Percentiles rank a stretch among this genome's conserved stretches.
phyloP scores from a whole-genome alignment of 2,329 filamentous ascomycete genomes.

The Rhinocladiella mackenziei region DNA sequence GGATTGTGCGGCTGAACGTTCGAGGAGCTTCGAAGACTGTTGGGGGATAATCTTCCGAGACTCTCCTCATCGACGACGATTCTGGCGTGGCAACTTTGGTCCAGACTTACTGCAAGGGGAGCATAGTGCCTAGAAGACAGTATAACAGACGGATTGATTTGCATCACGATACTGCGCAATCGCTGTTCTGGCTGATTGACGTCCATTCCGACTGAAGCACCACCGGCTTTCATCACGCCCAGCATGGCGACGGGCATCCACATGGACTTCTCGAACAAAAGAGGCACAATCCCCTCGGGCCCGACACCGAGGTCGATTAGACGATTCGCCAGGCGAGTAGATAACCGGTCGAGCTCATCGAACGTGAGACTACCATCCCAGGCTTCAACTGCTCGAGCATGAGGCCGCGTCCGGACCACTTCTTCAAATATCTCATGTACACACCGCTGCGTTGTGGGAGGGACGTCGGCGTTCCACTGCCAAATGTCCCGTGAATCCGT shows the following conservation, averaged over 20 bases:
- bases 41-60: background rate
- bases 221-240: slow-evolving; percentile 42
- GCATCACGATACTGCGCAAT: slow-evolving; percentile 35
- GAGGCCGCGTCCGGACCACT: background rate
- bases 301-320: slow-evolving; percentile 40
- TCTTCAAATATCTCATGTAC: background rate
- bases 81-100: slow-evolving; percentile 34
- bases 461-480: background rate
- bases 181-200: slow-evolving; percentile 39
- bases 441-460: background rate
- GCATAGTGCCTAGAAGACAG: slow-evolving; percentile 36
- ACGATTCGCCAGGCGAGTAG: slow-evolving; percentile 36
- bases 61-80: slow-evolving; percentile 25
- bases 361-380: slow-evolving; percentile 42
- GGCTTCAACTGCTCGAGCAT: slow-evolving; percentile 9
- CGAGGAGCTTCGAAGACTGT: background rate
- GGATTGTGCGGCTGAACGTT: slow-evolving; percentile 18
- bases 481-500: background rate
- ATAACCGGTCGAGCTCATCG: slow-evolving; percentile 34
- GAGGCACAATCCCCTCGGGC: slow-evolving; percentile 38
- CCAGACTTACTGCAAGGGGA: slow-evolving; percentile 32
- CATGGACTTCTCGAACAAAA: slow-evolving; percentile 43
- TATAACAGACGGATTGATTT: slow-evolving; percentile 37
- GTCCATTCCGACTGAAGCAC: slow-evolving; percentile 41
- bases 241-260: slow-evolving; percentile 43